These are phyloP conservation scores for Tulasnella calospora DNA, from an alignment of 768 basidiomycete species.

Conservation along the genomic window DNA sequence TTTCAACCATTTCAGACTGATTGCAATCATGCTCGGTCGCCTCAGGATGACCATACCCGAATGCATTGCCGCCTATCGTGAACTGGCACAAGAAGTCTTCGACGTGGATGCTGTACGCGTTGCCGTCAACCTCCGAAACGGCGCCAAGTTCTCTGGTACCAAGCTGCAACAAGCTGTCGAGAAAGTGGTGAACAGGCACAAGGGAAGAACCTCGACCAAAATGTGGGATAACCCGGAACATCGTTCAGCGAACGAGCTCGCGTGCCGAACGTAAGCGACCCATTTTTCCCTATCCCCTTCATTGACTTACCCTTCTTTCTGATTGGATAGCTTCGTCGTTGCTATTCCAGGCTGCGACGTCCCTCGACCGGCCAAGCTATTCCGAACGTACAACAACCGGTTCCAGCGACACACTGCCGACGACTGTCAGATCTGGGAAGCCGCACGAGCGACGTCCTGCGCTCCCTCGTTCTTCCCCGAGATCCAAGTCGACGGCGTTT, in stretches of 20 bases:
- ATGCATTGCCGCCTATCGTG: conserved; percentile 35
- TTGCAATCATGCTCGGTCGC: conserved; percentile 41
- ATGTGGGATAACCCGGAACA: conserved; percentile 2
- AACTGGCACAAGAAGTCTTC: conserved; percentile 37
- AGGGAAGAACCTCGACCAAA: not conserved
- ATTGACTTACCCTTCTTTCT: not conserved
- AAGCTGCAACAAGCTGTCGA: not conserved
- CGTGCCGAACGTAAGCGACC: conserved; percentile 19
- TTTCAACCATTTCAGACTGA: conserved; percentile 28
- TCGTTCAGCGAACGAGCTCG: conserved; percentile 9
- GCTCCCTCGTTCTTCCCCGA: conserved; percentile 17
- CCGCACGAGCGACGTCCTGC: conserved; percentile 7
- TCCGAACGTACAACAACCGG: conserved; percentile 26
- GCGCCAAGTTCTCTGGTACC: conserved; percentile 5
- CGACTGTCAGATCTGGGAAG: conserved; percentile 18
- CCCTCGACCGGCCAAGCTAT: conserved; percentile 19
- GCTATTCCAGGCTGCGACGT: conserved; percentile 28
- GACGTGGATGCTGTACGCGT: not conserved
- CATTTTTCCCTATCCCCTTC: not conserved
- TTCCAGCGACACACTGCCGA: not conserved
- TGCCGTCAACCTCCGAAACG: not conserved
- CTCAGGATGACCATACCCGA: conserved; percentile 39
- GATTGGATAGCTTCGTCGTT: conserved; percentile 25
- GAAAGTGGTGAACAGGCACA: not conserved
- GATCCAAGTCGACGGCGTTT: not conserved